Base-by-base conservation (phyloP, 371 early-diverging fungal species). In the Saksenaea oblongispora region DNA sequence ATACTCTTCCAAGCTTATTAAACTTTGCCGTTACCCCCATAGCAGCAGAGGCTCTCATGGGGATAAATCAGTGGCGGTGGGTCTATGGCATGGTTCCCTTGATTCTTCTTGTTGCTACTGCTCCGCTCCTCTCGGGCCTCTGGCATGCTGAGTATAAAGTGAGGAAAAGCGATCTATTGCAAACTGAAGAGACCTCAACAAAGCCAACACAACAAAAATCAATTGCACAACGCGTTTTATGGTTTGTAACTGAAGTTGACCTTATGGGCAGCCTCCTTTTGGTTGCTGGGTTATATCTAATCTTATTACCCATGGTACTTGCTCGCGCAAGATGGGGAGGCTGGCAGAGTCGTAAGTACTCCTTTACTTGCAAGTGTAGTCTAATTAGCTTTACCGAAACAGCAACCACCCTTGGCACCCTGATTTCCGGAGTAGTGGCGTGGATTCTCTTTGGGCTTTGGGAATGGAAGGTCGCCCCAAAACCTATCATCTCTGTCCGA, bases 401-500 rank as follows among this genome's bases (percentile, higher is more conserved):
- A 57, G 58, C 58, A 27, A 59, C 41, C 1, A 67, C 67, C 1
- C 62, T 79, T 35, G 76, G 72, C 44, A 67, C 66, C 57, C 62
- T 82, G 44, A 56, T 42, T 24, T 51, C 59, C 65, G 78, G 80
- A 18, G 60, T 72, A 2, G 58, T 76, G 24, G 31, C 58, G 18
- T 63, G 68, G 42, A 53, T 61, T 22, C 60, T 80, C 3, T 71
- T 84, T 56, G 57, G 51, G 17, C 18, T 71, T 39, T 84, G 79
- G 73, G 84, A 84, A 63, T 31, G 54, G 58, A 79, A 75, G 54
- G 61, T 58, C 54, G 78, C 84, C 1, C 39, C 63, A 54, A 69
- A 67, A n/a, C 82, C 82, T 13, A 66, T 84, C 11, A 73, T 84
- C 65, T 77, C 84, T 22, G 62, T 80, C 47, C 64, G 64, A 9